Evolutionary conservation across 2,329 filamentous ascomycete genomes (phyloP).

Genomic region (Ophiostoma sp.): DNA sequence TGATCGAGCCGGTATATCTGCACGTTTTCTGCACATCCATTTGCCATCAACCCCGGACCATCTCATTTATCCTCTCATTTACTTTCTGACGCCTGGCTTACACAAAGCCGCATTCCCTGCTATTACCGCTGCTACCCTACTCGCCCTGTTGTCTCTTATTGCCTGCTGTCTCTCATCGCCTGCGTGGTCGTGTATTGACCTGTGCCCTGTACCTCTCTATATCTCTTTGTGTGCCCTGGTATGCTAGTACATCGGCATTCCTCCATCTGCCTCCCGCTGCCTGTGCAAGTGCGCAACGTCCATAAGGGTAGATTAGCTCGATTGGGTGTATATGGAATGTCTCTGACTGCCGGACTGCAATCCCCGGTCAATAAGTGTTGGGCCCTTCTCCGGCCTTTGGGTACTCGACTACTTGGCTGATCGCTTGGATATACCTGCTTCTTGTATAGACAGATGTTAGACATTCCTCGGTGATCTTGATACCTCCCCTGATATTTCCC

Average conservation of each 20-base stretch:
- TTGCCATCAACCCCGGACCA: not conserved
- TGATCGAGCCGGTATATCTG: not conserved
- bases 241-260: not conserved
- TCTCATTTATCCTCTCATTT: not conserved
- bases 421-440: not conserved
- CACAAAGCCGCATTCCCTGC: not conserved
- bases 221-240: not conserved
- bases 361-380: not conserved
- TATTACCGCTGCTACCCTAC: not conserved
- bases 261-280: not conserved
- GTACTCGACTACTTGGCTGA: not conserved
- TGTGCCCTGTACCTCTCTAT: not conserved
- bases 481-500: not conserved
- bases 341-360: not conserved
- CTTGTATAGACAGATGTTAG: not conserved
- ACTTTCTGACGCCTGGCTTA: constrained; percentile 3
- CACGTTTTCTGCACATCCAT: not conserved
- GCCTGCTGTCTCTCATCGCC: not conserved
- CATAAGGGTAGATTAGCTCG: not conserved
- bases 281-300: constrained; percentile 5
- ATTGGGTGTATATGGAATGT: not conserved
- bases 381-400: not conserved
- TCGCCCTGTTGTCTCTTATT: no score
- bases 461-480: not conserved
- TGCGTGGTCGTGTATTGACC: not conserved